Evolutionary conservation across 2,329 filamentous ascomycete genomes (phyloP), one percentile per base, ranked within the genome.

Genomic region (Penicillium sp.): DNA sequence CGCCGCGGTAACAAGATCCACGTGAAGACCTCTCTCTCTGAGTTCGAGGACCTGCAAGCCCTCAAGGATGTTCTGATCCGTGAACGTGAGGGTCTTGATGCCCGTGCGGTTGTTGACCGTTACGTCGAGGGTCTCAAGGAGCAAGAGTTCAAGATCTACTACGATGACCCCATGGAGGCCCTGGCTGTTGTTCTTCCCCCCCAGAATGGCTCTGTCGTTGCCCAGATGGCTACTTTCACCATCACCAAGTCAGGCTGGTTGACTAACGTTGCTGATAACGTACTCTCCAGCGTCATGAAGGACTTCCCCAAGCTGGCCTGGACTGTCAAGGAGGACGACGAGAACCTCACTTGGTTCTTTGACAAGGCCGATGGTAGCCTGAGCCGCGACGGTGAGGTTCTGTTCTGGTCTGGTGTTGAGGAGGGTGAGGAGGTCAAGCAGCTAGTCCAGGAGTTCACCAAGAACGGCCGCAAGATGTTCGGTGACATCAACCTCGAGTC

Each of bases 331-430:
- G 89, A 92, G 69, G 89, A 95, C 64, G 92, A 97, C 67, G 93
- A 97, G 82, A 97, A 97, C 73, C 81, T 97, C 67, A 92, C 91
- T 11, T 97, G 93, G 94, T 97, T 97, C 81, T 95, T 96, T 65
- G 92, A 96, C 76, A 96, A 96, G 82, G 89, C 93, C 9, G 92
- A 97, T 65, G 93, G 94, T 54, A 96, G 90, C 75, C 84, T 97
- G 67, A 90, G 89, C 59, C 86, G 87, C 53, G 86, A 90, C 64
- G 91, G 91, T 55, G 90, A 92, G 69, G 90, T 97, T 37, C 87
- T 97, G 69, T 97, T 97, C 81, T 97, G 93, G 89, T 96, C 95
- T 73, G 92, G 92, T 50, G 85, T 94, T 55, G 89, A 94, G 62
- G 87, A 86, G 52, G 86, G 88, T 29, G 86, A 90, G 49, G 89